Evolutionary conservation across 2,329 filamentous ascomycete genomes (phyloP), one percentile per base, ranked within the genome.

Genomic region (Aspergillus phoenicis): DNA sequence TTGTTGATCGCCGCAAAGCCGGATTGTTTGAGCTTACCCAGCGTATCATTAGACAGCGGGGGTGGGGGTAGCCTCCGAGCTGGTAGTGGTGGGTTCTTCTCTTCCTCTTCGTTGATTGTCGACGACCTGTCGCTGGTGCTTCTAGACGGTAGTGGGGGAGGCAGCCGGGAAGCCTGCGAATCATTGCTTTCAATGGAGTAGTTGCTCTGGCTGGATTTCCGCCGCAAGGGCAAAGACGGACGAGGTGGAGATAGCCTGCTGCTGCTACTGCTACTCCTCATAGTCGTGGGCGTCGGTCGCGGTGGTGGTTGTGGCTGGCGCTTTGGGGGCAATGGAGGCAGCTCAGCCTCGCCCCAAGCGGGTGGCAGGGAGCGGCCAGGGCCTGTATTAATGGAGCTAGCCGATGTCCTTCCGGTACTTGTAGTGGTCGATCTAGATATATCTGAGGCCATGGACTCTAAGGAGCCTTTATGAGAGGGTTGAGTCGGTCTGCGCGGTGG

Each of bases 251-350:
- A 61, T 15, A 65, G 57, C 43, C 60, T 62, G 26, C 56, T 62
- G 30, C 47, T 62, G 20, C 11, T 36, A 10, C 33, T 15, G 11
- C 33, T 36, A 36, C 59, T 66, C 20, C 59, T 59, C 8, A 22
- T 47, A 3, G 62, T 57, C 38, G 67, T 26, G 47, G 66, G 63
- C 43, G 68, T 71, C 8, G 73, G 68, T 13, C 70, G 68, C 22
- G 67, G 57, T 15, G 66, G 55, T 7, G 67, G 67, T 39, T 65
- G 62, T 33, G 65, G 69, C 60, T 71, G 72, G 57, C 76, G 73
- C 66, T 82, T 85, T 1, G 82, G 80, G 52, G 84, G 85, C 38
- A 87, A 74, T 30, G 81, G 77, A 55, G 86, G 86, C 8, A 87
- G 73, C 39, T 81, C 79, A 13, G 80, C 72, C 52, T 84, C 81